Base-by-base conservation (phyloP, 2,329 filamentous ascomycete genomes). In the Myriosclerotinia curreyana region DNA sequence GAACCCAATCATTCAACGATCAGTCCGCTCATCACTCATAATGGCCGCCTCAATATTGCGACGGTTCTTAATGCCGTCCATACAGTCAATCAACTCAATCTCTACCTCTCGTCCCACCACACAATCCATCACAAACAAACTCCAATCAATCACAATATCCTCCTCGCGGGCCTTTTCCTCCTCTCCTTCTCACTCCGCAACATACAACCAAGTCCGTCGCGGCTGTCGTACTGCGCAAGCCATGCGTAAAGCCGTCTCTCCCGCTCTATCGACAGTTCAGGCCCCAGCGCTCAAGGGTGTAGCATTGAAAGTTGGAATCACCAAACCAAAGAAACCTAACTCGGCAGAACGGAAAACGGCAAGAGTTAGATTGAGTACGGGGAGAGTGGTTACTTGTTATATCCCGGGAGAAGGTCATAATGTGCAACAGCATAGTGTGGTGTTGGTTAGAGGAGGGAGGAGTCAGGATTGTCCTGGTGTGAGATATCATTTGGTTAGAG, bases 401-500 rank as follows among this genome's bases (percentile, higher is more conserved):
- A 97, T 99, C 74, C 92, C 93, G 42, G 95, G 95, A 60, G 94
- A 98, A 84, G 94, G 95, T 56, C 95, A 99, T 80, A 99, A 98
- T 78, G 93, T 98, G 70, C 94, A 98, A 82, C 95, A 98, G 83
- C 96, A 99, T 82, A 96, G 90, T 72, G 95, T 99, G 54, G 95
- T 99, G 64, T 82, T 98, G 70, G 93, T 99, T n/a, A 84, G 95
- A 70, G 95, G 95, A 65, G 95, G 95, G 2, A 84, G 95, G 75
- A 87, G 86, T 69, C 95, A 98, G 84, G 95, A 99, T 87, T 99
- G 95, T 80, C 95, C 95, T 67, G 95, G 95, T 87, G 95, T 99
- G 78, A 88, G 93, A 75, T 99, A 99, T 77, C 92, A 96, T 77
- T 80, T 97, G 73, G 91, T 99, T 50, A 83, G 95, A 75, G 95